Conservation (phyloP, 192 early-diverging fungal genomes). For the Coemansia umbellata region DNA sequence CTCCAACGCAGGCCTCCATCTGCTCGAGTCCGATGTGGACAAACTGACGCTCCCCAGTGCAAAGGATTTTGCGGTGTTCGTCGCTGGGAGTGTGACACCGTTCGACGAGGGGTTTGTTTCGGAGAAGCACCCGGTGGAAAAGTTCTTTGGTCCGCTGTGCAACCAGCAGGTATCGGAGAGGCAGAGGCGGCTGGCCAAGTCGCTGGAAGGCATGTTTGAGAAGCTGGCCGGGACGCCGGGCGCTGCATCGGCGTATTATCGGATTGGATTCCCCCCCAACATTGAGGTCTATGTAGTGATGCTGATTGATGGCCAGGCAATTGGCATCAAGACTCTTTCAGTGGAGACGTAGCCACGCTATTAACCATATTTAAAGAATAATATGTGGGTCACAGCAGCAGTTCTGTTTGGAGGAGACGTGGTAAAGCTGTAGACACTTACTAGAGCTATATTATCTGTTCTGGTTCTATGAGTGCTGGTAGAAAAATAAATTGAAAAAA, state of each 20-base stretch:
- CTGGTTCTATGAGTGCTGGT: too few relatives aligned
- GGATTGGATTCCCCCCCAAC: slow-evolving; percentile 34
- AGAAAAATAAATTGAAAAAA: too few relatives aligned
- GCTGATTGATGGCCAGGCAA: slow-evolving; percentile 43
- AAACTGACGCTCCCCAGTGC: slow-evolving; percentile 37
- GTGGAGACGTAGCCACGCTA: slow-evolving; percentile 38
- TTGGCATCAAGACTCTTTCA: slow-evolving; percentile 46
- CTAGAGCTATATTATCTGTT: too few relatives aligned
- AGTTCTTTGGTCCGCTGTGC: slow-evolving; percentile 26
- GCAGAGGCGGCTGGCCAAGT: slow-evolving; percentile 28
- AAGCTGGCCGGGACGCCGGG: slow-evolving; percentile 17
- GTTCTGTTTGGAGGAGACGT: too few relatives aligned
- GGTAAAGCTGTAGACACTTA: too few relatives aligned
- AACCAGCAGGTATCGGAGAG: slow-evolving; percentile 33
- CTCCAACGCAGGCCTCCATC: slow-evolving; percentile 13
- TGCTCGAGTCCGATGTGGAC: slow-evolving; percentile 25
- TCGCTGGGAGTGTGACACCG: slow-evolving; percentile 18
- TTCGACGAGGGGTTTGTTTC: slow-evolving; percentile 33
- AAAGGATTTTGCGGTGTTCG: slow-evolving; percentile 37
- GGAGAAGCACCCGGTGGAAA: slow-evolving; percentile 18
- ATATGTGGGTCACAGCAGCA: too few relatives aligned
- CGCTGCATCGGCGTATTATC: slow-evolving; percentile 27
- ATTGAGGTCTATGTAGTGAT: slow-evolving; percentile 51
- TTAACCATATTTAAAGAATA: too few relatives aligned
- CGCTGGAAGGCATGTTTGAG: slow-evolving; percentile 22